These are phyloP conservation scores for Yarrowia hollandica DNA, from an alignment of 805 yeast species.

Conservation along the genomic window DNA sequence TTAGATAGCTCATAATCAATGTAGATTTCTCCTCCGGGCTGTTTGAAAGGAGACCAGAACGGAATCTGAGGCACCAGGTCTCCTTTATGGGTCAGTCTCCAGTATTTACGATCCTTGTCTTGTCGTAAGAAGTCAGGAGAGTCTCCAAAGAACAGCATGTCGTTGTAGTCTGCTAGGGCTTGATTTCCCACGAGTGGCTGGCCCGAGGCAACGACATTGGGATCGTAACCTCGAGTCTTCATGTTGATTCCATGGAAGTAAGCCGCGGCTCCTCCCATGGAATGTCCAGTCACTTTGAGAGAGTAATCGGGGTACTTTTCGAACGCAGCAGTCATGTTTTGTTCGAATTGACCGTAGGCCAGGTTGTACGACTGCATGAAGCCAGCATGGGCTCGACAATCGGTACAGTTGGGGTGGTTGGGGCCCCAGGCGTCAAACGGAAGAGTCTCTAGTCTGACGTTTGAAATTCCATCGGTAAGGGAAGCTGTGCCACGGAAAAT, in stretches of 20 bases:
- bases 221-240: slow-evolving; percentile 3
- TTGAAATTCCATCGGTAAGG: neutral
- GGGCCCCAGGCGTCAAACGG: slow-evolving; percentile 9
- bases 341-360: neutral
- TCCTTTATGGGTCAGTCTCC: neutral
- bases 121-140: neutral
- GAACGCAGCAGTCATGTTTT: neutral
- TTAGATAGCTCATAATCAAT: neutral
- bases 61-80: slow-evolving; percentile 6
- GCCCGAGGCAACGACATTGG: neutral
- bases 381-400: neutral
- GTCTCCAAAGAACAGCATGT: slow-evolving; percentile 2
- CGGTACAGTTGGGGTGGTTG: neutral
- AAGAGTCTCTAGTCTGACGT: neutral
- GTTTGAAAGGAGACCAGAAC: neutral
- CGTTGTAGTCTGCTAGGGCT: neutral
- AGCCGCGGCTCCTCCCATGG: slow-evolving; percentile 6
- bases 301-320: slow-evolving; percentile 6
- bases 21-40: slow-evolving; percentile 5
- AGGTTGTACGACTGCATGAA: neutral
- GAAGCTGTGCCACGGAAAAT: neutral
- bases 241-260: neutral
- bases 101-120: neutral
- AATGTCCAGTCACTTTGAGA: slow-evolving; percentile 9
- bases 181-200: slow-evolving; percentile 4